Evolutionary conservation across 2,329 filamentous ascomycete species (phyloP).

Genomic region (Neonectria sp.): DNA sequence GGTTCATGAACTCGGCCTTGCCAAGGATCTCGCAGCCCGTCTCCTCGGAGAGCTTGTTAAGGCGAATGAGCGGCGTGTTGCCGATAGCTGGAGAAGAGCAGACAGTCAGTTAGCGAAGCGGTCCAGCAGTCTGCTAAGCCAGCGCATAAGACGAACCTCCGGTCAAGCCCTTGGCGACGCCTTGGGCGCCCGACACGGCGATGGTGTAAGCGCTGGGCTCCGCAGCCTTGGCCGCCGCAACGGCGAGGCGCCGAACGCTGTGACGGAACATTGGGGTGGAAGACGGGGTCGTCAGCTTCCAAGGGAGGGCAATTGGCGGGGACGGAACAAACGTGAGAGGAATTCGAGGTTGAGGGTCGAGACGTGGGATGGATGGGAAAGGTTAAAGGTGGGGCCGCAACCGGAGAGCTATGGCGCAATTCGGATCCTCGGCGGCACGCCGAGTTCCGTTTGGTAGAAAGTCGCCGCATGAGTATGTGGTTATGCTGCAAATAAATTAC

Average conservation of each 20-base stretch:
- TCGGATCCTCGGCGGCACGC: slow-evolving; percentile 45
- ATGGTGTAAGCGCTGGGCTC: slow-evolving; percentile 73
- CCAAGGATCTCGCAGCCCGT: slow-evolving; percentile 96
- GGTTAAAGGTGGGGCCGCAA: slow-evolving; percentile 45
- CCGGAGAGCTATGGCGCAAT: slow-evolving; percentile 50
- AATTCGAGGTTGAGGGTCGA: slow-evolving; percentile 22
- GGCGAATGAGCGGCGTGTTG: slow-evolving; percentile 93
- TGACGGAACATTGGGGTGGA: slow-evolving; percentile 75
- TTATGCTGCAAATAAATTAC: slow-evolving; percentile 18
- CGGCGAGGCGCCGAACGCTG: slow-evolving; percentile 76
- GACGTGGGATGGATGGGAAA: neutral
- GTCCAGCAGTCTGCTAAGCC: neutral
- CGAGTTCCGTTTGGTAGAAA: slow-evolving; percentile 42
- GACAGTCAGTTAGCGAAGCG: slow-evolving; percentile 7
- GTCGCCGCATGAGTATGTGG: neutral
- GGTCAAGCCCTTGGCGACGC: slow-evolving; percentile 82
- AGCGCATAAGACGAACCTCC: slow-evolving; percentile 67
- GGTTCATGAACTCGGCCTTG: slow-evolving; percentile 99
- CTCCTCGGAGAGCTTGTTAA: slow-evolving; percentile 89
- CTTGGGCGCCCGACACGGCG: slow-evolving; percentile 84
- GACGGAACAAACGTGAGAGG: slow-evolving; percentile 30
- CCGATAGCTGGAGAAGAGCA: slow-evolving; percentile 80
- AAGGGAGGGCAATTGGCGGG: slow-evolving; percentile 34
- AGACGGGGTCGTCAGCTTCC: slow-evolving; percentile 21
- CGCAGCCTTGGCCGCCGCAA: slow-evolving; percentile 64